Evolutionary conservation across 306 rosid genomes (phyloP), one percentile per base, ranked within the genome.

Genomic region (Lathyrus aphaca): DNA sequence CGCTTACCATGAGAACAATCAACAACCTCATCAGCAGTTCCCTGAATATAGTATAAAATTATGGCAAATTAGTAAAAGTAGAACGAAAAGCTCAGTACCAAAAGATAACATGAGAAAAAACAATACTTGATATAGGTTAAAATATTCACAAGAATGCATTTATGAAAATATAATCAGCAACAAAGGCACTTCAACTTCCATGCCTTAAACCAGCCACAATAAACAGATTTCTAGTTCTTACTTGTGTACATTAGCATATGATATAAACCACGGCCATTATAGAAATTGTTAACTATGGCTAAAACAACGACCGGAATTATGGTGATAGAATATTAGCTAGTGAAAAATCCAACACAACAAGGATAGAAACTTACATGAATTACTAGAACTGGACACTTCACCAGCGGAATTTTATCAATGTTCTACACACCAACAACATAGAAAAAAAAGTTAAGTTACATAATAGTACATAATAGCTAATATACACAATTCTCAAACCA

Each of bases 1-100:
- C 84, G 91, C 85, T 87, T 91, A 15, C 97, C 97, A 19, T 91
- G 97, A 48, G 97, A 89, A 82, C 89, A 87, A 78, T 91, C 90
- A 10, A 91, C 97, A 68, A 91, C 96, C 56, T 89, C 96, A 57
- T 91, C 96, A 6, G 84, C 73, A 55, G 97, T 91, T 75, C 97
- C 97, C 97, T 91, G 76, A 29, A 75, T 53, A 69, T 61, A 44
- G 60, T 37, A 56, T 13, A 6, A 53, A 56, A 57, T 5, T 59
- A 30, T 9, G 16, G 15, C 59, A 39, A 42, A 58, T 75, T 57
- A 65, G 59, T 69, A 45, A 44, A 44, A 74, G 59, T 42, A n/a
- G 38, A 4, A 44, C 55, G 54, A 68, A 79, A 68, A 45, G 69
- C 48, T 60, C 37, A 35, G 25, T 37, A 17, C 35, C 59, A 21